Evolutionary conservation across 2,329 filamentous ascomycete genomes (phyloP).

Genomic region (Neopestalotiopsis clavispora): DNA sequence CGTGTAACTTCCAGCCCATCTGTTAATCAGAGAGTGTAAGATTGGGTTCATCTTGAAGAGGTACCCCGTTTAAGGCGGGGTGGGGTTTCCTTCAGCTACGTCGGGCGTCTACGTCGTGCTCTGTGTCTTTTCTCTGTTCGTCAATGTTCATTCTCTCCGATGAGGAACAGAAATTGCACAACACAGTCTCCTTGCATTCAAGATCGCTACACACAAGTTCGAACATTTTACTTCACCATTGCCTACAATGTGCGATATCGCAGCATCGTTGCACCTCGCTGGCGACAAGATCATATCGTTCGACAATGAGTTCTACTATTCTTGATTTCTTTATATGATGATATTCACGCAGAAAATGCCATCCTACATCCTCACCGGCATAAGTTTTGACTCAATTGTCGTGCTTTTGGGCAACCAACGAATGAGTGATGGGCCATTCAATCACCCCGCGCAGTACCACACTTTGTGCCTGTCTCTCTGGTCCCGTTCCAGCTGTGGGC

Average conservation of each 20-base stretch:
- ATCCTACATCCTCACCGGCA: not conserved
- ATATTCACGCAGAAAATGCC: not conserved
- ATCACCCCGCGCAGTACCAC: not conserved
- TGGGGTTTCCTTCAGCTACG: slow-evolving; percentile 4
- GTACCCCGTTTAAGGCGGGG: not conserved
- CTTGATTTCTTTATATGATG: no score
- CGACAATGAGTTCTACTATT: not conserved
- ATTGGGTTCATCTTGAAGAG: slow-evolving; percentile 7
- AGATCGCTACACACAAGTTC: not conserved
- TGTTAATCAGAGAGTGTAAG: slow-evolving; percentile 1
- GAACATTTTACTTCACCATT: not conserved
- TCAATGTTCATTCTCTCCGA: not conserved
- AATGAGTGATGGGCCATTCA: not conserved
- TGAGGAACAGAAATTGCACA: not conserved
- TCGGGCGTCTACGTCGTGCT: not conserved
- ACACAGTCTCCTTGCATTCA: not conserved
- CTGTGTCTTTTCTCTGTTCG: not conserved
- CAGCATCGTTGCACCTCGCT: not conserved
- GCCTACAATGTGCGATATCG: not conserved
- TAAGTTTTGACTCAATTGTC: not conserved
- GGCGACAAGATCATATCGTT: not conserved
- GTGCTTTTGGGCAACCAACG: not conserved
- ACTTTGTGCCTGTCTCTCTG: not conserved
- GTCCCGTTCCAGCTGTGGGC: not conserved
- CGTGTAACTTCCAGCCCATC: not conserved